A percentile compares a stretch with the other conserved stretches of the same genome.
Evolutionary conservation across 306 rosid genomes (phyloP).

Genomic region (Inga oerstediana): DNA sequence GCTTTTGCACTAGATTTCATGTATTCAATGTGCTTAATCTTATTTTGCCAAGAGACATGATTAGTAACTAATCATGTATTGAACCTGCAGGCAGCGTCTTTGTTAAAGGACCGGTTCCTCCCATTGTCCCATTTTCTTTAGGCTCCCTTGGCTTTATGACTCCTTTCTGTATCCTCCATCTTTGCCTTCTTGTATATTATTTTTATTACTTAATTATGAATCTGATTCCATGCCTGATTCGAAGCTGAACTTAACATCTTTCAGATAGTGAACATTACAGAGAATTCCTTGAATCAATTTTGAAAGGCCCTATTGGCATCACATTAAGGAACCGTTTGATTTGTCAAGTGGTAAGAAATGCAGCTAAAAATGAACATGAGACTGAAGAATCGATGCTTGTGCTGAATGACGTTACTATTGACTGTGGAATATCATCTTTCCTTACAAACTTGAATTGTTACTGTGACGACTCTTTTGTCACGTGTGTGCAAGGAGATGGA

Average conservation of each 20-base stretch:
- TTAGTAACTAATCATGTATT: slow-evolving; percentile 3
- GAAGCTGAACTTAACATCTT: slow-evolving; percentile 59
- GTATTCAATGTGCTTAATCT: neutral
- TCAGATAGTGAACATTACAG: slow-evolving; percentile 84
- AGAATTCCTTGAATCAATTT: slow-evolving; percentile 77
- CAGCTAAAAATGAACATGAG: slow-evolving; percentile 77
- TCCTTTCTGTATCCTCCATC: slow-evolving; percentile 88
- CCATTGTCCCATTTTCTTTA: slow-evolving; percentile 89
- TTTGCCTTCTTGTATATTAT: slow-evolving; percentile 12
- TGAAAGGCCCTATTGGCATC: slow-evolving; percentile 90
- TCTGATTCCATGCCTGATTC: slow-evolving; percentile 22
- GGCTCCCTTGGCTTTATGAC: slow-evolving; percentile 99
- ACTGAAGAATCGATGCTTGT: slow-evolving; percentile 90
- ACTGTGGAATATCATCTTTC: slow-evolving; percentile 94
- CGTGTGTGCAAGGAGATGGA: slow-evolving; percentile 97
- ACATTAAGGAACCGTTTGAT: slow-evolving; percentile 81
- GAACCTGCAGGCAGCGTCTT: slow-evolving; percentile 89
- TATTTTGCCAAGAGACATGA: slow-evolving; percentile 13
- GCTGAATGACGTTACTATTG: slow-evolving; percentile 92
- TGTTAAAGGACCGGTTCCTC: slow-evolving; percentile 99
- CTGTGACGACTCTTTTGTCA: slow-evolving; percentile 88
- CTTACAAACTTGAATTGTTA: slow-evolving; percentile 94
- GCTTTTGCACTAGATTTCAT: slow-evolving; percentile 10
- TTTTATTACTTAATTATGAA: neutral
- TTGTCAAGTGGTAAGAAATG: slow-evolving; percentile 83